Evolutionary conservation across 148 eudicot genomes (phyloP).

Genomic region (Chenopodium quinoa): DNA sequence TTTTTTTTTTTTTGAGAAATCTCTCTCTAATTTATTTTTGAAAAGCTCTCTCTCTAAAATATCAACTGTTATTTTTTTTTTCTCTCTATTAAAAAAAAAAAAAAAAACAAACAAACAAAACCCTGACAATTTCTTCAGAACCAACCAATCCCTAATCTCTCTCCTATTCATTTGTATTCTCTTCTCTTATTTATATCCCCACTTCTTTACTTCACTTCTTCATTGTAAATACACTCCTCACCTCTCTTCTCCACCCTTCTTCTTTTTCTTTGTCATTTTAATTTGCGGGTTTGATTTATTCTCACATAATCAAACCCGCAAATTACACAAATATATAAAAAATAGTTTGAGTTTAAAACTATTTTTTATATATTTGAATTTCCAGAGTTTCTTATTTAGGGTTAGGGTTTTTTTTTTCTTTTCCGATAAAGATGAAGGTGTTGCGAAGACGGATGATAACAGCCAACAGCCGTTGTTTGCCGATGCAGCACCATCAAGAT

Average conservation of each 20-base stretch:
- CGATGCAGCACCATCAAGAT: slow-evolving; percentile 94
- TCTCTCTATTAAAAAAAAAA: not conserved
- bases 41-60: too few species aligned
- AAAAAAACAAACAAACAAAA: not conserved
- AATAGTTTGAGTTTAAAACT: not conserved
- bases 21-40: too few species aligned
- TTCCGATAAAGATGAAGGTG: not conserved
- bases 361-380: too few species aligned
- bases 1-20: too few species aligned
- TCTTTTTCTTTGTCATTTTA: not conserved
- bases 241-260: not conserved
- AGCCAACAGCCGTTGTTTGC: slow-evolving; percentile 64
- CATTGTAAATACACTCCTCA: not conserved
- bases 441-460: not conserved
- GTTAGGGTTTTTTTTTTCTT: slow-evolving; percentile 29
- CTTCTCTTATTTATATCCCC: slow-evolving; percentile 23
- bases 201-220: slow-evolving; percentile 3
- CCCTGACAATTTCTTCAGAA: slow-evolving; percentile 30
- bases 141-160: slow-evolving; percentile 25
- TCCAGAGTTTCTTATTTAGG: slow-evolving; percentile 7
- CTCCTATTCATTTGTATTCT: not conserved
- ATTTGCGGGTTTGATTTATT: not conserved
- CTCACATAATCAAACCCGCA: not conserved
- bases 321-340: too few species aligned
- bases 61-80: not conserved